These are phyloP conservation scores for Penicillium carneum DNA, from an alignment of 2,329 filamentous ascomycete genomes.

Conservation along the genomic window DNA sequence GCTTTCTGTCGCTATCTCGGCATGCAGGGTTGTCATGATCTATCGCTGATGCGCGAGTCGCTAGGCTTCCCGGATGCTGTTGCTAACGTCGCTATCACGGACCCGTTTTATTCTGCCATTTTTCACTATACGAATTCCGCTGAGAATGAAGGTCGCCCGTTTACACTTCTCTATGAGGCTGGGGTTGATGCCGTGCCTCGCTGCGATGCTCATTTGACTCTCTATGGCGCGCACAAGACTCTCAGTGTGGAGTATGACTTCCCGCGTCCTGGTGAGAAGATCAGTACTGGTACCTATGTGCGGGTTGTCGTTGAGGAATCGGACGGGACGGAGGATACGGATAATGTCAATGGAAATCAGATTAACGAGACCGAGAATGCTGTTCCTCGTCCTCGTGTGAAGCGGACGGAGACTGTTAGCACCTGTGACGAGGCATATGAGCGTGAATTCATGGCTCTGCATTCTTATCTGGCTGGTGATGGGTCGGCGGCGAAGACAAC, in stretches of 20 bases:
- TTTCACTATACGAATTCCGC: conserved; percentile 42
- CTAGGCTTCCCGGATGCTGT: conserved; percentile 60
- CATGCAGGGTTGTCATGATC: conserved; percentile 62
- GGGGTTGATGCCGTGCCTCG: conserved; percentile 62
- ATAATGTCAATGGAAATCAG: background rate
- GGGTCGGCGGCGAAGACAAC: conserved; percentile 43
- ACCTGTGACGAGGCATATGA: conserved; percentile 50
- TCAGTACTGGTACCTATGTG: conserved; percentile 62
- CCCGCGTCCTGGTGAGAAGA: conserved; percentile 51
- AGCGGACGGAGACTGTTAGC: conserved; percentile 42
- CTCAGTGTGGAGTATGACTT: conserved; percentile 64
- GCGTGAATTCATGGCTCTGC: conserved; percentile 46
- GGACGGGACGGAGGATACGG: conserved; percentile 19
- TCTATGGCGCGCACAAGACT: conserved; percentile 63
- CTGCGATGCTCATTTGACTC: conserved; percentile 48
- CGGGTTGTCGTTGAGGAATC: conserved; percentile 53
- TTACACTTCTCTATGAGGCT: conserved; percentile 64
- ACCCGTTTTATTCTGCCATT: conserved; percentile 52
- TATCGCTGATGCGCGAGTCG: conserved; percentile 63
- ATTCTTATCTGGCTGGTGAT: conserved; percentile 44
- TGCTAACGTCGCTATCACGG: conserved; percentile 54
- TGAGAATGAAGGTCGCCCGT: conserved; percentile 42
- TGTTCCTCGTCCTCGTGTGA: conserved; percentile 14
- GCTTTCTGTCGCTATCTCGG: conserved; percentile 55
- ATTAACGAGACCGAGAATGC: conserved; percentile 3